Conservation (phyloP, 768 basidiomycete genomes). For the Boletus tylopilopsis region DNA sequence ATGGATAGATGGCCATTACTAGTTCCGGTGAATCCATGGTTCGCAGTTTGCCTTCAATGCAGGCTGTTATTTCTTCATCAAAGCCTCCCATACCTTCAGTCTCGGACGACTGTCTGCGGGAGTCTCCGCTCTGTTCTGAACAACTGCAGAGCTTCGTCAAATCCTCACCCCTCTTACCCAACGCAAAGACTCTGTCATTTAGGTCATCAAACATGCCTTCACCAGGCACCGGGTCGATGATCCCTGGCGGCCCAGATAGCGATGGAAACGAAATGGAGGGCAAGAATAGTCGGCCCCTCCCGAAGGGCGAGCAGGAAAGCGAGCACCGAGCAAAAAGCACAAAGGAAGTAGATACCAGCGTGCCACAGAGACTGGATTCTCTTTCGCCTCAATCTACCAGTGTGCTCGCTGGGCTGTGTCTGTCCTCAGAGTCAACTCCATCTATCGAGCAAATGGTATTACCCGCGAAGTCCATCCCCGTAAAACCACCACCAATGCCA, state of each 20-base stretch:
- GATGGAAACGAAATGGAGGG: background rate
- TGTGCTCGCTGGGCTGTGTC: conserved; percentile 38
- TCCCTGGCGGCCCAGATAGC: background rate
- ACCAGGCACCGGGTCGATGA: background rate
- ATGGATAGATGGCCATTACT: conserved; percentile 1
- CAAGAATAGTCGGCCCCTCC: background rate
- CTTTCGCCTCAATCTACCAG: conserved; percentile 57
- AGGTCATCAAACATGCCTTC: conserved; percentile 18
- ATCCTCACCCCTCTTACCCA: conserved; percentile 10
- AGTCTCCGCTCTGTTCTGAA: conserved; percentile 36
- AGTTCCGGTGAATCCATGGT: background rate
- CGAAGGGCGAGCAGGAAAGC: conserved; percentile 14
- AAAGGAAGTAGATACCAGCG: conserved; percentile 8
- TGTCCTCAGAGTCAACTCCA: conserved; percentile 19
- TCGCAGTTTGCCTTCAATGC: conserved; percentile 1
- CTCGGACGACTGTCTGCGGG: conserved; percentile 2
- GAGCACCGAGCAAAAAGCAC: conserved; percentile 33
- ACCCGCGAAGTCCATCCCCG: conserved; percentile 1
- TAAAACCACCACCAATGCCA: conserved; percentile 22
- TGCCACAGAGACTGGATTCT: conserved; percentile 46
- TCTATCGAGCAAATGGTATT: conserved; percentile 12
- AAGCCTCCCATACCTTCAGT: background rate
- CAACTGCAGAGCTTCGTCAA: conserved; percentile 33
- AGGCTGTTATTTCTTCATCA: background rate
- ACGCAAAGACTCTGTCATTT: conserved; percentile 16